Base-by-base conservation (phyloP, 345 rosid species). In the Lepidium sativum region DNA sequence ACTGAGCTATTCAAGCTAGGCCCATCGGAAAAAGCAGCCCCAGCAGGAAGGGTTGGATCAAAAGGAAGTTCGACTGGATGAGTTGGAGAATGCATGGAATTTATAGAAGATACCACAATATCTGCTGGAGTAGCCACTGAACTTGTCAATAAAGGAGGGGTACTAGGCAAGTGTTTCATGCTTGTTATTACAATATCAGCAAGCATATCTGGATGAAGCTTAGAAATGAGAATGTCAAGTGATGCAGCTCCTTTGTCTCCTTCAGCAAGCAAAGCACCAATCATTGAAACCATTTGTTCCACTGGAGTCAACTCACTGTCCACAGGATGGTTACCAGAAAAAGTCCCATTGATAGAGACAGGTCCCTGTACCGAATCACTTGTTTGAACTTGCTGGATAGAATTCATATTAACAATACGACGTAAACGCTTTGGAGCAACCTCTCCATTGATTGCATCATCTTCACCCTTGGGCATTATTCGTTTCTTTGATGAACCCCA, bases 191-290 rank as follows among this genome's bases (percentile, higher is more conserved):
- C 99, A 78, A 94, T 94, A 78, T 94, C 99, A 33, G 99, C 97
- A 65, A 94, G 80, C 80, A 92, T 79, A 75, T 94, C 99, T 74
- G 99, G 97, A 77, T 94, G 97, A 61, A 94, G 84, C 74, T 84
- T 84, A 54, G 95, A 82, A 76, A 94, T 79, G 53, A 94, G 96
- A 80, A 94, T 75, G 79, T 86, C 92, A 64, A 94, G 90, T 39
- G 99, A 94, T 78, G 89, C 92, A 58, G 96, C 96, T 15, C 99
- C 99, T 68, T 96, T 83, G 77, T 94, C 99, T 62, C 99, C 99
- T 83, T 90, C 99, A 33, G 96, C 99, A 73, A 94, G 99, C 80
- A 94, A 79, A 65, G 95, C 99, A 77, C 97, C 97, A 78, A 94
- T 90, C 90, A 94, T 86, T 41, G 95, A 87, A 70, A 94, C 86